Conservation (phyloP, 1,284 basidiomycete species). For the Fomitopsis pinicola region DNA sequence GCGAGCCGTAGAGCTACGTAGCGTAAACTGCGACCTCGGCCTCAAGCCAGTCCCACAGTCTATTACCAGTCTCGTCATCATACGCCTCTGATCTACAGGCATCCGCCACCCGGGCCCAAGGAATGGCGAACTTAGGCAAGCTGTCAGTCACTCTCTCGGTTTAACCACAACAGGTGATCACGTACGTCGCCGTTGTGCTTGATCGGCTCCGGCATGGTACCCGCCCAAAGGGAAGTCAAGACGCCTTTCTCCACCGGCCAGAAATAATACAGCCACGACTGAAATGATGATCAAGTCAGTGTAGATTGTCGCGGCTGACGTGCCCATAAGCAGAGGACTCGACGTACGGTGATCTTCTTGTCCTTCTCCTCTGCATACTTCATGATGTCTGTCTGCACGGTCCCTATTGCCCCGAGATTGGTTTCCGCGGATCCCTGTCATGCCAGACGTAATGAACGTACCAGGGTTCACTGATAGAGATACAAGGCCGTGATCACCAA, state of each 20-base stretch:
- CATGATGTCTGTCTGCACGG: neutral
- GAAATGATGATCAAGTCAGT: too few relatives aligned
- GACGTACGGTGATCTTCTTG: neutral
- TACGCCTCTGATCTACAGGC: slow-evolving; percentile 16
- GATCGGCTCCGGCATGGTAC: slow-evolving; percentile 17
- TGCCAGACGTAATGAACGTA: neutral
- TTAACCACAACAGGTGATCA: slow-evolving; percentile 6
- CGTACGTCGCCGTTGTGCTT: slow-evolving; percentile 19
- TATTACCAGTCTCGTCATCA: slow-evolving; percentile 25
- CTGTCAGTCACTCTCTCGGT: neutral
- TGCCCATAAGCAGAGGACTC: neutral
- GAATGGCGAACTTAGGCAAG: slow-evolving; percentile 29
- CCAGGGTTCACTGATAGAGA: slow-evolving; percentile 42
- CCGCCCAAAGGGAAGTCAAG: slow-evolving; percentile 20
- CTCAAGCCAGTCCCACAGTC: slow-evolving; percentile 34
- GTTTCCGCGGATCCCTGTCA: slow-evolving; percentile 11
- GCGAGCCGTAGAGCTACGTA: neutral
- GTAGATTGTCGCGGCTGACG: too few relatives aligned
- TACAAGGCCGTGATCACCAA: slow-evolving; percentile 49
- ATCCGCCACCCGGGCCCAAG: slow-evolving; percentile 30
- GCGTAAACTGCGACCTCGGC: neutral
- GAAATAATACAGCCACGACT: slow-evolving; percentile 2
- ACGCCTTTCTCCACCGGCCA: slow-evolving; percentile 17
- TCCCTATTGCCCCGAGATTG: neutral
- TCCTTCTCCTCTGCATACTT: neutral